phyloP scores from a whole-genome alignment of 148 eudicot species.

The Beta vulgaris region DNA sequence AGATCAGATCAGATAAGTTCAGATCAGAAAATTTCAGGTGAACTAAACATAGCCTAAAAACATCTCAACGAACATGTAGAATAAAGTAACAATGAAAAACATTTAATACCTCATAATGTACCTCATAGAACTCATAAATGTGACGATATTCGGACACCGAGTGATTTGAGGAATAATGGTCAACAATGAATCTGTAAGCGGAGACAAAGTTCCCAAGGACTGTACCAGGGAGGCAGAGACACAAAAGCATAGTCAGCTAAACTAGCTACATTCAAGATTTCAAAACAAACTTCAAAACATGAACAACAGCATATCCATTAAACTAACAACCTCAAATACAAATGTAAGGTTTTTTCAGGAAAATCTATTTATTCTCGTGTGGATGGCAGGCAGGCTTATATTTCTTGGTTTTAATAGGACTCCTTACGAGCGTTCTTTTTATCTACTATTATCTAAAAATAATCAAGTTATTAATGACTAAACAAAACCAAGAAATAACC shows the following conservation, averaged over 20 bases:
- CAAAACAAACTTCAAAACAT: too few species aligned
- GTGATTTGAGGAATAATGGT: conserved; percentile 63
- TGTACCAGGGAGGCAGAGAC: conserved; percentile 43
- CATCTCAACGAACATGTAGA: background rate
- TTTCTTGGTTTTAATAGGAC: too few species aligned
- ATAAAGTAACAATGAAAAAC: background rate
- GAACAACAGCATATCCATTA: background rate
- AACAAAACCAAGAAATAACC: too few species aligned
- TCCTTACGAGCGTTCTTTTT: too few species aligned
- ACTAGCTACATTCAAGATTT: background rate
- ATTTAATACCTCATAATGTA: conserved; percentile 13
- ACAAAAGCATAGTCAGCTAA: conserved; percentile 15
- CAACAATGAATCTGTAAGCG: conserved; percentile 69
- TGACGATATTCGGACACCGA: conserved; percentile 77
- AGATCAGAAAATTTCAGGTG: too few species aligned
- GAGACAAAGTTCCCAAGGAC: conserved; percentile 87
- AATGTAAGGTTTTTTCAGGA: too few species aligned
- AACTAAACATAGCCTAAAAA: too few species aligned
- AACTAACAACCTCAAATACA: conserved; percentile 8
- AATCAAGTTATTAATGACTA: too few species aligned
- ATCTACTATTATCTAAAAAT: too few species aligned
- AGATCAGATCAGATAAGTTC: too few species aligned
- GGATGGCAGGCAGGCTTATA: too few species aligned
- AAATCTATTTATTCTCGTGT: too few species aligned
- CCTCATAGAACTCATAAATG: conserved; percentile 82